Conservation (phyloP, 2,329 filamentous ascomycete genomes). For the Penicillium sp. region DNA sequence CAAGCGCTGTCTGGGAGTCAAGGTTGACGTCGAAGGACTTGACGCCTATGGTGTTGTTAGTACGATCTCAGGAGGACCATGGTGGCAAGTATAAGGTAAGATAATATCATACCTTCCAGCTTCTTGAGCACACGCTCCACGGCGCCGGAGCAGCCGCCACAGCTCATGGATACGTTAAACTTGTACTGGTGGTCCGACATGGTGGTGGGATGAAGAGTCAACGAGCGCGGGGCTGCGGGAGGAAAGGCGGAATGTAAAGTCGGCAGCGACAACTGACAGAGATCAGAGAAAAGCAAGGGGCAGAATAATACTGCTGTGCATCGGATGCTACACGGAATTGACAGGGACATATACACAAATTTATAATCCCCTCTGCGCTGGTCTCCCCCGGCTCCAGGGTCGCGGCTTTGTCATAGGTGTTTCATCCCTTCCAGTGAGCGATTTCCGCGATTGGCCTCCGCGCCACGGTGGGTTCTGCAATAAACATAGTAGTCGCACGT, state of each 20-base stretch:
- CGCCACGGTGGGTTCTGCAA: no score
- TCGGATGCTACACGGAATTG: no score
- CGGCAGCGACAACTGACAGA: conserved; percentile 2
- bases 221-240: conserved; percentile 9
- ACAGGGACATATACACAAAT: no score
- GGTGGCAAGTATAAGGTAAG: not conserved
- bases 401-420: conserved; percentile 9
- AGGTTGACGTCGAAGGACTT: conserved; percentile 84
- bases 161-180: conserved; percentile 92
- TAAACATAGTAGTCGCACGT: no score
- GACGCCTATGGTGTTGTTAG: conserved; percentile 61
- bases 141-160: conserved; percentile 92
- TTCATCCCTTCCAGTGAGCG: conserved; percentile 15
- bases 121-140: conserved; percentile 89
- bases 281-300: no score
- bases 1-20: conserved; percentile 76
- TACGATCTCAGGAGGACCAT: not conserved
- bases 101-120: conserved; percentile 68
- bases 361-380: no score
- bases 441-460: conserved; percentile 21
- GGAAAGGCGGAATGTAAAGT: conserved; percentile 1
- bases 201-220: conserved; percentile 26
- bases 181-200: conserved; percentile 90
- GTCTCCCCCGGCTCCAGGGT: no score
- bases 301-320: no score